Evolutionary conservation across 2,329 filamentous ascomycete species (phyloP), one percentile per base, ranked within the genome.

Genomic region (Chalara sp.): DNA sequence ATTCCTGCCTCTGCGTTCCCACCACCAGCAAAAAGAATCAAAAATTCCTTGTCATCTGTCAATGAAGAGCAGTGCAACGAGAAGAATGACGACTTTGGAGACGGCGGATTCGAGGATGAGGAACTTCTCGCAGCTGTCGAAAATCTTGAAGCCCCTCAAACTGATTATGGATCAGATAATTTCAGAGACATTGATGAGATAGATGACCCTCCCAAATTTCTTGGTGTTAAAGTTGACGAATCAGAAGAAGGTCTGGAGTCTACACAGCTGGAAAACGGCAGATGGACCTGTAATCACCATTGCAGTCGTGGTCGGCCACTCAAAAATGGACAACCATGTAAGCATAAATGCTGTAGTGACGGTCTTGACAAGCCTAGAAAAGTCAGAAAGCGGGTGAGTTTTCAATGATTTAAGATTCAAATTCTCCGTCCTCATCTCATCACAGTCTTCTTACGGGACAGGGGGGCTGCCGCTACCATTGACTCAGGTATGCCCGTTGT

Each of bases 341-440:
- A 81, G 58, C 87, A 92, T 60, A 67, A 77, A 35, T 92, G 87
- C 60, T 92, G 87, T 61, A 76, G 76, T 29, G 81, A 87, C 53
- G 87, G 87, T 0, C 62, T 87, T 13, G 80, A 87, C 35, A 87
- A 82, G 55, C 83, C 80, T 42, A 54, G 53, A 13, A 64, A 56
- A 32, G 2, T 48, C 21, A 52, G 50, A 41, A 50, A 58, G 44
- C 53, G 58, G 52, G 52, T 59, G 44, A 31, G 49, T 7, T 30
- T 21, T 12, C 21, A 7, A 12, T 21, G 13, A 10, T 31, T 10
- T 13, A 32, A 29, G 4, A 28, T 29, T 28, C 29, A 29, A 21
- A n/a, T 30, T 21, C 21, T 21, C 21, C 21, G 21, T 21, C 21
- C 21, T 21, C 21, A 21, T 21, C 21, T 33, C 8, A 8, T 7